Evolutionary conservation across 2,329 filamentous ascomycete species (phyloP).

Genomic region (Lasiodiplodia hormozganensis): DNA sequence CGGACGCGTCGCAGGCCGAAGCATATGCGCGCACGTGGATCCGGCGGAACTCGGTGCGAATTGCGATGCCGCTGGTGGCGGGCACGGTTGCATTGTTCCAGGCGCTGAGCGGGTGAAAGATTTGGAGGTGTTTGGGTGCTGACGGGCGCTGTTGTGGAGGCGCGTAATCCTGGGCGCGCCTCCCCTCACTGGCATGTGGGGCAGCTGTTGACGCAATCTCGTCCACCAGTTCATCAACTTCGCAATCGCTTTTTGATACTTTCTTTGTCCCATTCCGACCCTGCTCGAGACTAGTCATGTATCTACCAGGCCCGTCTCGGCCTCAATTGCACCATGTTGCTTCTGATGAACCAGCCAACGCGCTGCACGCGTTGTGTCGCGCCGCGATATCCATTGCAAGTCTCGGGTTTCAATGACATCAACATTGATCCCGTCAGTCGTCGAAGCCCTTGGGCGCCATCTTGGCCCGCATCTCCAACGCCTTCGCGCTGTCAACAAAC

Average conservation of each 20-base stretch:
- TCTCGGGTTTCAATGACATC: not conserved
- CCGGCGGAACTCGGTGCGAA: conserved; percentile 44
- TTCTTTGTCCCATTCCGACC: not conserved
- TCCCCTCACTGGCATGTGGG: not conserved
- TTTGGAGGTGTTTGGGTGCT: conserved; percentile 6
- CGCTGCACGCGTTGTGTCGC: not conserved
- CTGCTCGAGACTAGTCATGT: not conserved
- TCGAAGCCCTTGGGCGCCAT: conserved; percentile 39
- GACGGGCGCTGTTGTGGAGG: not conserved
- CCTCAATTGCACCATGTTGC: not conserved
- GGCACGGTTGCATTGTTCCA: conserved; percentile 44
- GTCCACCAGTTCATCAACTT: not conserved
- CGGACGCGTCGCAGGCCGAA: conserved; percentile 43
- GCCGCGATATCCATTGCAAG: not conserved
- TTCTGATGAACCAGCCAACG: not conserved
- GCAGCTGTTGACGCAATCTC: not conserved
- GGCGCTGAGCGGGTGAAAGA: conserved; percentile 9
- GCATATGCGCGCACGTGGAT: conserved; percentile 45
- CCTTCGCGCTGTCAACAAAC: conserved; percentile 52
- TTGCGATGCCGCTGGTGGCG: conserved; percentile 45
- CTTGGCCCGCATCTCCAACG: conserved; percentile 40
- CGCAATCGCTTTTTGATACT: not conserved
- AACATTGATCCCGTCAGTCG: conserved; percentile 1
- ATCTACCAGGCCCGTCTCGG: not conserved
- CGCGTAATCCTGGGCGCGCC: not conserved